These are phyloP conservation scores for Cystobasidiaceae sp. DNA, from an alignment of 1,284 basidiomycete genomes.

Conservation along the genomic window DNA sequence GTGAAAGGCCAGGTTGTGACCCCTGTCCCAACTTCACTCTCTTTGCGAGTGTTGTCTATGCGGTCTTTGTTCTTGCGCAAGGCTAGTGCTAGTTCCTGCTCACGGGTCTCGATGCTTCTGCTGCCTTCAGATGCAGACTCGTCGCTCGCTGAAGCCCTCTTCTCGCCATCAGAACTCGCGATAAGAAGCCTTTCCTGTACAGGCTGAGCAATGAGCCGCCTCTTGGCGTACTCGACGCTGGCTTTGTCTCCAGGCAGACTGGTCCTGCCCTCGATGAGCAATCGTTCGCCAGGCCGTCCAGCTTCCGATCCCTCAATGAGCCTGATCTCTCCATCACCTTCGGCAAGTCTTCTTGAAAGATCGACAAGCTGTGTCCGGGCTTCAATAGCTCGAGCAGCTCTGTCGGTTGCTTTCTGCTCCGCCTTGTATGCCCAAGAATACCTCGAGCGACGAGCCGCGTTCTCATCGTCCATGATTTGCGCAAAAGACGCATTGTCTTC, in stretches of 20 bases:
- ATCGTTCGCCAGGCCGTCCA: slow-evolving; percentile 43
- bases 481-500: slow-evolving; percentile 94
- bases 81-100: slow-evolving; percentile 37
- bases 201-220: slow-evolving; percentile 23
- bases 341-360: slow-evolving; percentile 37
- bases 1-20: slow-evolving; percentile 84
- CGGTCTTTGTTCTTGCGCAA: slow-evolving; percentile 40
- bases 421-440: slow-evolving; percentile 89
- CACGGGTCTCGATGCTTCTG: too few species aligned
- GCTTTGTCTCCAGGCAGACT: slow-evolving; percentile 40
- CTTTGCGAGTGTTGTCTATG: slow-evolving; percentile 38
- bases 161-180: slow-evolving; percentile 36
- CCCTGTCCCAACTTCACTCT: slow-evolving; percentile 31
- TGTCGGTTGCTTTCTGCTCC: slow-evolving; percentile 64
- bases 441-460: slow-evolving; percentile 65
- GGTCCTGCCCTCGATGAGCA: slow-evolving; percentile 47
- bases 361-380: slow-evolving; percentile 41
- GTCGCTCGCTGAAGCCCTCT: background rate
- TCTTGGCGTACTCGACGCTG: slow-evolving; percentile 21
- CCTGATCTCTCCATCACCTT: slow-evolving; percentile 38
- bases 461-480: slow-evolving; percentile 81
- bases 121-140: too few species aligned
- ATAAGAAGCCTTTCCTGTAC: slow-evolving; percentile 33
- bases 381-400: slow-evolving; percentile 31
- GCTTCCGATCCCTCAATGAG: slow-evolving; percentile 48